phyloP scores from a whole-genome alignment of 805 yeast species.

The Candida endomychidarum region DNA sequence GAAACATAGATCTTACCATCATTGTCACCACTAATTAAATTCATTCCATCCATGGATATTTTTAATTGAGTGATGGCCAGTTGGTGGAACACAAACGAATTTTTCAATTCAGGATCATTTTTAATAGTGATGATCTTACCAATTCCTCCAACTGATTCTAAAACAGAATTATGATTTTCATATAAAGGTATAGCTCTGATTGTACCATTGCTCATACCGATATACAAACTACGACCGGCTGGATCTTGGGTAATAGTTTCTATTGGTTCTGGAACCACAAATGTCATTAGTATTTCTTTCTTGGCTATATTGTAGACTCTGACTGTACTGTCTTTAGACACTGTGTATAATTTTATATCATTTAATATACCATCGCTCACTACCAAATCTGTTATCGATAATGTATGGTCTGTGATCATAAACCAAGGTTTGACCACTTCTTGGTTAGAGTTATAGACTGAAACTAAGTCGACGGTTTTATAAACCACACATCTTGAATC shows the following conservation, averaged over 20 bases:
- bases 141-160: constrained; percentile 63
- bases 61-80: constrained; percentile 52
- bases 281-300: constrained; percentile 57
- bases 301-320: constrained; percentile 62
- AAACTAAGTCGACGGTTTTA: constrained; percentile 62
- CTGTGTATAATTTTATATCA: constrained; percentile 66
- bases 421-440: constrained; percentile 52
- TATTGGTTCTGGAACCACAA: constrained; percentile 62
- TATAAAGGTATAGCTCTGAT: constrained; percentile 58
- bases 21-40: constrained; percentile 69
- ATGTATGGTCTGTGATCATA: constrained; percentile 60
- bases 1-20: constrained; percentile 65
- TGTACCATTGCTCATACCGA: constrained; percentile 65
- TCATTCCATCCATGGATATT: constrained; percentile 73
- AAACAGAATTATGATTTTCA: constrained; percentile 33
- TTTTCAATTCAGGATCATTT: constrained; percentile 47
- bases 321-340: constrained; percentile 72
- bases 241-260: constrained; percentile 68
- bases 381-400: constrained; percentile 51
- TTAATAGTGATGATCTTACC: constrained; percentile 52
- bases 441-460: constrained; percentile 21
- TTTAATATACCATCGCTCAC: constrained; percentile 50
- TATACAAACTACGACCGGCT: constrained; percentile 71
- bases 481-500: constrained; percentile 81
- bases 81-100: constrained; percentile 55